Evolutionary conservation across 805 yeast species (phyloP), one percentile per base, ranked within the genome.

Genomic region (Schwanniomyces sp.): DNA sequence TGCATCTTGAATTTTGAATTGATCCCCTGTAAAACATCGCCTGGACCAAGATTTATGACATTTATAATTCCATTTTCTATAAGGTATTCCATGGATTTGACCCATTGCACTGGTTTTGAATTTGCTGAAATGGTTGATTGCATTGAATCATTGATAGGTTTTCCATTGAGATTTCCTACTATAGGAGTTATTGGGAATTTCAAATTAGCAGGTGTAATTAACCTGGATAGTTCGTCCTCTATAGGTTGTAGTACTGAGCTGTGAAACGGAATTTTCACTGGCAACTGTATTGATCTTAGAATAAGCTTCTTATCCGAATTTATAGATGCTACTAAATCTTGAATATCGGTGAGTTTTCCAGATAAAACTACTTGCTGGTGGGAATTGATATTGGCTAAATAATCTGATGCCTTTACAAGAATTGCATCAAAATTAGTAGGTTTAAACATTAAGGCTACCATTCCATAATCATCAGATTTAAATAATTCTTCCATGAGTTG

Each of bases 201-300:
- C 2, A 32, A 7, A 7, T 40, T 26, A n/a, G 3, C 10, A 16
- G 37, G 18, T 14, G 18, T 36, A 5, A 32, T 8, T 12, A 14
- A 25, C 14, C 42, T 45, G 4, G 66, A 55, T 17, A 63, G 52
- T 11, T 47, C 50, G 7, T 40, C 43, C 47, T 79, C 63, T 28
- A 59, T 55, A 11, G 62, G 56, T 45, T 69, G 72, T 57, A 82
- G 57, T 3, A 70, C 50, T 9, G 64, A 58, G 48, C 70, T 73
- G 57, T 80, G 85, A 58, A 80, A 80, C 14, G 85, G 83, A 1
- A 80, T 74, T 2, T 68, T 59, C 7, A 79, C 84, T 1, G 78
- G 72, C 40, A 80, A 56, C 36, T 52, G 52, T 0, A 63, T 59
- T 3, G 63, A 49, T 49, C 63, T 63, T 10, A 68, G 53, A 5